phyloP scores from a whole-genome alignment of 257 asterid genomes.

The Scutellaria baicalensis region DNA sequence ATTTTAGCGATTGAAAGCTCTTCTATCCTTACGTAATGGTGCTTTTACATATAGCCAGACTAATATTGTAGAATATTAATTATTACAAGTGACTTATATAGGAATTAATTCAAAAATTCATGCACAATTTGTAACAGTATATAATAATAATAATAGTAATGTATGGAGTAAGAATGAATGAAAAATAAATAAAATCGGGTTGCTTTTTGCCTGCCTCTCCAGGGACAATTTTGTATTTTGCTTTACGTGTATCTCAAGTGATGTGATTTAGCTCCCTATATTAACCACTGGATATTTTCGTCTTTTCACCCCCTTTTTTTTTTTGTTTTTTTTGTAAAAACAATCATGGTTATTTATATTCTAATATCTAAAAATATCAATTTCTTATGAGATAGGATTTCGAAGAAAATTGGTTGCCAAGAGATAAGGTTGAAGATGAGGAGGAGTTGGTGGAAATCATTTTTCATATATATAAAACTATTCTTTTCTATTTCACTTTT shows the following conservation, averaged over 20 bases:
- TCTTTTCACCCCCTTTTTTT: not conserved
- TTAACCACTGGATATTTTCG: conserved; percentile 16
- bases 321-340: too few species aligned
- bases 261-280: conserved; percentile 4
- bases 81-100: not conserved
- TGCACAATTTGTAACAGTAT: not conserved
- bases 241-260: conserved; percentile 71
- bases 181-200: conserved; percentile 23
- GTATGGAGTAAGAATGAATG: not conserved
- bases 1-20: too few species aligned
- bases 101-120: not conserved
- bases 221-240: conserved; percentile 41
- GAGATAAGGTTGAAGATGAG: conserved; percentile 48
- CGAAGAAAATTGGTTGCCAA: not conserved
- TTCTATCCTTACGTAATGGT: too few species aligned
- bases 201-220: conserved; percentile 62
- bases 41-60: not conserved
- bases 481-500: not conserved
- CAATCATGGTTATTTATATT: too few species aligned
- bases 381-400: not conserved
- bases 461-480: not conserved
- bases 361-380: not conserved
- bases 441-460: conserved; percentile 46
- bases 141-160: not conserved
- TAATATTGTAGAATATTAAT: not conserved